Evolutionary conservation across 768 basidiomycete genomes (phyloP).

Genomic region (Podaxis pistillaris): DNA sequence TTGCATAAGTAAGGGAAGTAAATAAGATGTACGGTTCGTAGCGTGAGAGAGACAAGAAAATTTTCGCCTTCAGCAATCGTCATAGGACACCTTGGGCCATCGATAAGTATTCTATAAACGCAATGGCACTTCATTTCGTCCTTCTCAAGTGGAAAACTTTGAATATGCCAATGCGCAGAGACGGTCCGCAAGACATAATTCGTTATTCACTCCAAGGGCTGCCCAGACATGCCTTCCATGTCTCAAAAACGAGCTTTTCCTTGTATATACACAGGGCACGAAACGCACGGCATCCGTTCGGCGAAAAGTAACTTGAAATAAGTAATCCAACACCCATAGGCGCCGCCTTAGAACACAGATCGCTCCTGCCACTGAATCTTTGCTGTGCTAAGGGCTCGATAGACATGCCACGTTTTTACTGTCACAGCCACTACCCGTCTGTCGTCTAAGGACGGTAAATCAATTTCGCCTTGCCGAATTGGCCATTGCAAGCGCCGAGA

Average conservation of each 20-base stretch:
- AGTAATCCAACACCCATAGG: background rate
- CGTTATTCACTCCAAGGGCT: background rate
- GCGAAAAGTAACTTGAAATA: background rate
- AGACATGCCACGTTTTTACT: background rate
- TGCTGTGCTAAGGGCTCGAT: background rate
- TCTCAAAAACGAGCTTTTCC: background rate
- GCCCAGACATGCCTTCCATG: background rate
- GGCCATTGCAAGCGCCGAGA: background rate
- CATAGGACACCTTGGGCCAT: background rate
- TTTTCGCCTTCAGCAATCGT: background rate
- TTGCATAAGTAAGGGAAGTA: background rate
- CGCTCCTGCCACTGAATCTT: background rate
- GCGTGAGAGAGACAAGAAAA: background rate
- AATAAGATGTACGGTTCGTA: background rate
- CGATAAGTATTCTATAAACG: background rate
- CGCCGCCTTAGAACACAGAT: background rate
- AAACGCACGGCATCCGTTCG: background rate
- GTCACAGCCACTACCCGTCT: background rate
- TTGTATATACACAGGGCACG: background rate
- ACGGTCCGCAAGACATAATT: conserved; percentile 4
- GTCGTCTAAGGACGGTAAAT: background rate
- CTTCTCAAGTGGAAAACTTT: background rate
- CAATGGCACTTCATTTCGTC: background rate
- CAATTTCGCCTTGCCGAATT: background rate
- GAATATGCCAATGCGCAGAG: background rate